These are phyloP conservation scores for Phalaenopsis equestris DNA, from an alignment of 106 monocot species.

Conservation along the genomic window DNA sequence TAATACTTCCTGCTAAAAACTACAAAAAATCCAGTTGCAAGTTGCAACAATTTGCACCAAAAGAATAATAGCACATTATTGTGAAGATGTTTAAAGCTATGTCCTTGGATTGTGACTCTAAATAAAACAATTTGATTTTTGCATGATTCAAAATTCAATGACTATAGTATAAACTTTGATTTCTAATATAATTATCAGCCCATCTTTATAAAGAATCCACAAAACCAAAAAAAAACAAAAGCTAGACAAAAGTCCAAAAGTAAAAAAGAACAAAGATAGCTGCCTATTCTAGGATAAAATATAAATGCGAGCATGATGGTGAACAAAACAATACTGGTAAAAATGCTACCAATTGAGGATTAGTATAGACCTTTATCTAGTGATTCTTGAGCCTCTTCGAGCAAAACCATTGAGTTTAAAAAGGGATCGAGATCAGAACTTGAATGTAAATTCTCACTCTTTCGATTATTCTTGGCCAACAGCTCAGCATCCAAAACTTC, in stretches of 20 bases:
- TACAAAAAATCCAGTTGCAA: not conserved
- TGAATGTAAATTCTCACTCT: conserved; percentile 10
- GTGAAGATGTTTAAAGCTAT: not conserved
- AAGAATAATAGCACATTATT: not conserved
- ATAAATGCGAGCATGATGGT: not conserved
- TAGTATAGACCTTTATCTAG: conserved; percentile 63
- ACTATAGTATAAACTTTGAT: not conserved
- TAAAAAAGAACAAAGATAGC: not conserved
- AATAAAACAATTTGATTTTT: not conserved
- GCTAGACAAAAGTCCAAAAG: not conserved
- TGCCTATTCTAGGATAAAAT: not conserved
- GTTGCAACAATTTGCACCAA: not conserved
- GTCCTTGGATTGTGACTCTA: not conserved
- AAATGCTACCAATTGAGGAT: not conserved
- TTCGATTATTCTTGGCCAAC: conserved; percentile 17
- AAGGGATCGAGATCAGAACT: conserved; percentile 45
- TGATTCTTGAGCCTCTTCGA: conserved; percentile 67
- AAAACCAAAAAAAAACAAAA: not conserved
- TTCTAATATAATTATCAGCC: not conserved
- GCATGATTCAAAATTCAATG: not conserved
- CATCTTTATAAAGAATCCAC: not conserved
- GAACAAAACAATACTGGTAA: not conserved
- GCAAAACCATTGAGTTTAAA: conserved; percentile 36
- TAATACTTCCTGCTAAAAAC: not conserved
- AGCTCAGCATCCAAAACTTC: conserved; percentile 17